A percentile compares a stretch with the other conserved stretches of the same genome.
Conservation (phyloP, 2,329 filamentous ascomycete species). For the Cercospora sp. region DNA sequence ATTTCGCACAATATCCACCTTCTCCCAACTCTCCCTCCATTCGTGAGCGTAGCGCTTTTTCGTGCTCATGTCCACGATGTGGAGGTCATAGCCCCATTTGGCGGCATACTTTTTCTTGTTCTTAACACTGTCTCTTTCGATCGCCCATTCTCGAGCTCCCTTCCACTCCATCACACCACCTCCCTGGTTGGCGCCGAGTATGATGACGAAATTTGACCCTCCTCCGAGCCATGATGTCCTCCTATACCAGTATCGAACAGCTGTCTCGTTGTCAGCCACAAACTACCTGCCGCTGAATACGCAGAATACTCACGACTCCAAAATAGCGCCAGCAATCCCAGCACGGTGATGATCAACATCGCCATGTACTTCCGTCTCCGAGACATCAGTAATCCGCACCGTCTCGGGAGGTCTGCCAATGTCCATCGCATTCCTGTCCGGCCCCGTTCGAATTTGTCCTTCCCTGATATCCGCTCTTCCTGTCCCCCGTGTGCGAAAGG, state of each 20-base stretch:
- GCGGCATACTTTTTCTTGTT: constrained; percentile 90
- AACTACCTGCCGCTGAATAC: neutral
- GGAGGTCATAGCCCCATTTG: constrained; percentile 90
- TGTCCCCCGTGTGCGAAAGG: constrained; percentile 60
- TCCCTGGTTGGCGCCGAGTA: constrained; percentile 88
- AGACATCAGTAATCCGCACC: constrained; percentile 33
- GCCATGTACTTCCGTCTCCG: constrained; percentile 35
- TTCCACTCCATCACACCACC: constrained; percentile 99
- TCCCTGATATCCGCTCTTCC: constrained; percentile 61
- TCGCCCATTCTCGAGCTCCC: constrained; percentile 93
- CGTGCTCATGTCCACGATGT: constrained; percentile 97
- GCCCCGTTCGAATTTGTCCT: constrained; percentile 70
- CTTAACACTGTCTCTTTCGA: constrained; percentile 90
- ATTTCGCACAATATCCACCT: constrained; percentile 88
- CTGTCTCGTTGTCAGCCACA: constrained; percentile 43
- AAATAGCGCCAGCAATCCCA: constrained; percentile 31
- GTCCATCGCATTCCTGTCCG: constrained; percentile 17
- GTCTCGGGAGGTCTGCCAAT: constrained; percentile 29
- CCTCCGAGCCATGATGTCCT: constrained; percentile 72
- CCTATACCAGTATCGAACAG: constrained; percentile 63
- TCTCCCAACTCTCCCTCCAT: constrained; percentile 99
- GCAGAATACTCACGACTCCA: constrained; percentile 29
- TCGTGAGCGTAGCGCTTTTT: constrained; percentile 99
- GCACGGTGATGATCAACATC: constrained; percentile 28
- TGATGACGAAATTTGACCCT: constrained; percentile 88